Evolutionary conservation across 805 yeast species (phyloP).

Genomic region (Kluyveromyces wickerhamii): DNA sequence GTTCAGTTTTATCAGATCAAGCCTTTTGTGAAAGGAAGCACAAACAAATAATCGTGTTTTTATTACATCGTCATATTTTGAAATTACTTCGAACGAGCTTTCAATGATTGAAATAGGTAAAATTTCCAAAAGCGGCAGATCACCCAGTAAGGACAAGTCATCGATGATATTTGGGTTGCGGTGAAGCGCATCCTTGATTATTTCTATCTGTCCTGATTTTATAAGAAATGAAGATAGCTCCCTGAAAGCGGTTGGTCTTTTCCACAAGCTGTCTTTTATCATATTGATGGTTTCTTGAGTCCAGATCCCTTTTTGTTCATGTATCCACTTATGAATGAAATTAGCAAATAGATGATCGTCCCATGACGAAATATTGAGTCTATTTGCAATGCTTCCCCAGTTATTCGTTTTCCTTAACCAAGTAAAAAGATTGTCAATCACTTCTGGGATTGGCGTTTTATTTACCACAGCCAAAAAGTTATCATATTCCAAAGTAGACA

Average conservation of each 20-base stretch:
- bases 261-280: slow-evolving; percentile 3
- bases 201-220: slow-evolving; percentile 1
- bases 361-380: slow-evolving; percentile 11
- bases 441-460: slow-evolving; percentile 10
- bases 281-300: not conserved
- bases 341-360: slow-evolving; percentile 8
- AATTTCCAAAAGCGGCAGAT: slow-evolving; percentile 3
- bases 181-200: slow-evolving; percentile 7
- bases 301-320: slow-evolving; percentile 2
- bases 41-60: slow-evolving; percentile 2
- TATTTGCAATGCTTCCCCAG: slow-evolving; percentile 7
- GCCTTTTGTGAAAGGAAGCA: not conserved
- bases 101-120: not conserved
- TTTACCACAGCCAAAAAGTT: slow-evolving; percentile 14
- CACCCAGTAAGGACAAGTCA: not conserved
- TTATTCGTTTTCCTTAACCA: slow-evolving; percentile 9
- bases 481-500: slow-evolving; percentile 11
- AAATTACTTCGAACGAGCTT: not conserved
- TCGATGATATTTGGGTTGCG: slow-evolving; percentile 5
- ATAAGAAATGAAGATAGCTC: slow-evolving; percentile 5
- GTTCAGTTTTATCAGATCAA: not conserved
- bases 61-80: slow-evolving; percentile 5
- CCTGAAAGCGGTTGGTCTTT: slow-evolving; percentile 2
- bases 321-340: slow-evolving; percentile 10
- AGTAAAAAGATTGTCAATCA: slow-evolving; percentile 14